Conservation (phyloP, 2,329 filamentous ascomycete genomes). For the Pseudogymnoascus sp. region DNA sequence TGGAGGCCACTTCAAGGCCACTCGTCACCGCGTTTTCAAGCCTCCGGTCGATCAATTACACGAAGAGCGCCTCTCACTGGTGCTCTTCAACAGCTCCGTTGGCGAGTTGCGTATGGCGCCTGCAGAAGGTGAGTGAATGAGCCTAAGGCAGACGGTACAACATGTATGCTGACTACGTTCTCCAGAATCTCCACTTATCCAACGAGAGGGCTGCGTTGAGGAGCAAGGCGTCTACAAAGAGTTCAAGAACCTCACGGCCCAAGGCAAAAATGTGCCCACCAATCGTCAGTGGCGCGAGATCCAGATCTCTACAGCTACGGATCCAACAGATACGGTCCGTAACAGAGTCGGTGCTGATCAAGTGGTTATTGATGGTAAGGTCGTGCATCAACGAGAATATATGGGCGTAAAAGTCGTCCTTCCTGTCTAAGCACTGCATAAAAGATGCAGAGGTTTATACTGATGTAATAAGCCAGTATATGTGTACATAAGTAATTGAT, state of each 20-base stretch:
- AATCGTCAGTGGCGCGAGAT: slow-evolving; percentile 43
- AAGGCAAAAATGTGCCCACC: slow-evolving; percentile 38
- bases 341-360: slow-evolving; percentile 39
- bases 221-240: slow-evolving; percentile 41
- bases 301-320: slow-evolving; percentile 39
- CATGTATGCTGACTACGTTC: background rate
- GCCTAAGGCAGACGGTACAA: background rate
- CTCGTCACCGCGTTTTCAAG: slow-evolving; percentile 37
- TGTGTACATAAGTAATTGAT: background rate
- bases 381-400: slow-evolving; percentile 41
- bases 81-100: slow-evolving; percentile 40
- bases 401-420: slow-evolving; percentile 41
- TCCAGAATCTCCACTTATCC: slow-evolving; percentile 32
- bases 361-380: slow-evolving; percentile 37
- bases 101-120: slow-evolving; percentile 39
- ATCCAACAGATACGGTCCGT: slow-evolving; percentile 35
- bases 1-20: slow-evolving; percentile 42
- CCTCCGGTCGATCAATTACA: slow-evolving; percentile 36
- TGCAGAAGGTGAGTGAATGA: slow-evolving; percentile 23
- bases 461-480: background rate
- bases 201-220: slow-evolving; percentile 37
- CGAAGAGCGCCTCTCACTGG: slow-evolving; percentile 36
- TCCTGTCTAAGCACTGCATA: slow-evolving; percentile 31
- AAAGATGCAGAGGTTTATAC: background rate
- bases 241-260: slow-evolving; percentile 35